These are phyloP conservation scores for Dillenia suffruticosa DNA, from an alignment of 164 flowering plant genomes.

Conservation along the genomic window DNA sequence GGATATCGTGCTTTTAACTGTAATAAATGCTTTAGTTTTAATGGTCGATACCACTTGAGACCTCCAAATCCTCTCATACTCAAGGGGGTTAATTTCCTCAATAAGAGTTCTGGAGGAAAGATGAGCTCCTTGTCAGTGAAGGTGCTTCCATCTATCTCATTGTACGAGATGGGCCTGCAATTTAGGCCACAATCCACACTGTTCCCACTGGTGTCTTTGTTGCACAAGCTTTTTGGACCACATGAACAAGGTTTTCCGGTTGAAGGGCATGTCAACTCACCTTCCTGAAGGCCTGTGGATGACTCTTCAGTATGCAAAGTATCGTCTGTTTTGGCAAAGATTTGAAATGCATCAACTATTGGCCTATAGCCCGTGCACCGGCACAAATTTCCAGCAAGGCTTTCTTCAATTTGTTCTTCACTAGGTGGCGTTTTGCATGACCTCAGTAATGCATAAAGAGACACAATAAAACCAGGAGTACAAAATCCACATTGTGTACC, in stretches of 20 bases:
- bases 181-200: constrained; percentile 11
- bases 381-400: constrained; percentile 91
- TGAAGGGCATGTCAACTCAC: constrained; percentile 72
- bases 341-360: constrained; percentile 90
- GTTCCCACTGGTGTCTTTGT: constrained; percentile 8
- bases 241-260: constrained; percentile 96
- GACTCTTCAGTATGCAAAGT: constrained; percentile 40
- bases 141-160: constrained; percentile 67
- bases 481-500: constrained; percentile 99
- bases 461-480: constrained; percentile 98
- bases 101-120: constrained; percentile 86
- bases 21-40: constrained; percentile 57
- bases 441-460: constrained; percentile 89
- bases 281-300: constrained; percentile 26
- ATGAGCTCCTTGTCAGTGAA: constrained; percentile 81
- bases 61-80: constrained; percentile 68
- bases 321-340: constrained; percentile 90
- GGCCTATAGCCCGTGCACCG: constrained; percentile 99
- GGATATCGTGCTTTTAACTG: constrained; percentile 69
- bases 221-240: constrained; percentile 28
- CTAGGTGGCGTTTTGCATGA: constrained; percentile 63
- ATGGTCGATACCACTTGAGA: constrained; percentile 83
- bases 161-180: constrained; percentile 47
- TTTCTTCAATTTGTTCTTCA: constrained; percentile 90
- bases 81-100: constrained; percentile 54